Percentiles rank a stretch among this genome's conserved stretches.
phyloP scores from a whole-genome alignment of 768 basidiomycete species.

The Nidularia sp. region DNA sequence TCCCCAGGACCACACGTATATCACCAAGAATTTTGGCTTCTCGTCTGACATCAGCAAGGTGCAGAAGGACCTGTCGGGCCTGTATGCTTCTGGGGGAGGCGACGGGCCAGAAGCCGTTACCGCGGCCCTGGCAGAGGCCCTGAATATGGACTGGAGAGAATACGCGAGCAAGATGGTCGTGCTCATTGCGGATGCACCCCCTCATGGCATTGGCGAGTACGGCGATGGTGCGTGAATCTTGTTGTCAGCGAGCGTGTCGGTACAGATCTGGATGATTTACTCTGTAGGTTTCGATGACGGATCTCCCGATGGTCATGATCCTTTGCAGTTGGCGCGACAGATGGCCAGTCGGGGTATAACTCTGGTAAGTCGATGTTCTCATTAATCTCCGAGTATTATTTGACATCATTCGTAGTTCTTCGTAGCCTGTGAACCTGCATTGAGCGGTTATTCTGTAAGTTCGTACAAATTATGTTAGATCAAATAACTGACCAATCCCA shows the following conservation, averaged over 20 bases:
- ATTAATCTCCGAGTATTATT: constrained; percentile 1
- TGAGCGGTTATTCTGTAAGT: constrained; percentile 86
- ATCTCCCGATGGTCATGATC: constrained; percentile 92
- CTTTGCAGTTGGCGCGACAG: constrained; percentile 75
- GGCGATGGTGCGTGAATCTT: constrained; percentile 71
- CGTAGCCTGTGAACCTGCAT: constrained; percentile 97
- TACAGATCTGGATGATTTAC: constrained; percentile 6
- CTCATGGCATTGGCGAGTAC: constrained; percentile 95
- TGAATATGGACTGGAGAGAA: constrained; percentile 89
- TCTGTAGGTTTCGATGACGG: constrained; percentile 83
- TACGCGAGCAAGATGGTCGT: constrained; percentile 94
- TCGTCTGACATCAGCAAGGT: constrained; percentile 88
- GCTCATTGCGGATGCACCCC: constrained; percentile 95
- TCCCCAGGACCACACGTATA: constrained; percentile 93
- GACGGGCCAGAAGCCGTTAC: constrained; percentile 98
- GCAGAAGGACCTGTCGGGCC: constrained; percentile 73
- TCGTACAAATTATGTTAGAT: neutral
- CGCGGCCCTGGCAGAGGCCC: constrained; percentile 80
- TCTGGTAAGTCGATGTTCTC: constrained; percentile 48
- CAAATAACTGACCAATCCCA: neutral
- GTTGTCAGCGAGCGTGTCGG: constrained; percentile 6
- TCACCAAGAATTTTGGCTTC: constrained; percentile 93
- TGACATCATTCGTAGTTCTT: constrained; percentile 64
- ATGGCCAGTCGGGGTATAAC: constrained; percentile 94
- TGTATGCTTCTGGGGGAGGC: constrained; percentile 88